Conservation (phyloP, 441 rosid genomes). For the Macaranga tanarius region DNA sequence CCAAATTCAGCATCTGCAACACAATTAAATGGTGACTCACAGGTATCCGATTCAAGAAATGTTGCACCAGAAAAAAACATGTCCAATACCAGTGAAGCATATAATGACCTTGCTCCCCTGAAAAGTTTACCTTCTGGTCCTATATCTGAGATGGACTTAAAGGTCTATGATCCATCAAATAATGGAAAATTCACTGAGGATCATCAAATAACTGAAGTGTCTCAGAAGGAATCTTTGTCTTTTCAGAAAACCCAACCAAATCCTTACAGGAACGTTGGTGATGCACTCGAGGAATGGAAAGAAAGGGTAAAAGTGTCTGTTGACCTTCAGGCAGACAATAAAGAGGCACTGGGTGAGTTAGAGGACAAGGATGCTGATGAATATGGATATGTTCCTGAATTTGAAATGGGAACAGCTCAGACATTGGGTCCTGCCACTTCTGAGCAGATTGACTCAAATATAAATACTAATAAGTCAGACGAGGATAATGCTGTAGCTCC, state of each 20-base stretch:
- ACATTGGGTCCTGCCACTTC: constrained; percentile 88
- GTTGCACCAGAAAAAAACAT: constrained; percentile 52
- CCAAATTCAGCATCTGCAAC: constrained; percentile 58
- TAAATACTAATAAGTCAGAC: constrained; percentile 46
- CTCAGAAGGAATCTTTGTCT: constrained; percentile 49
- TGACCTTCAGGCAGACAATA: constrained; percentile 56
- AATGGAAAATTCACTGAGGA: constrained; percentile 57
- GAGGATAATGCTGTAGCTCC: constrained; percentile 45
- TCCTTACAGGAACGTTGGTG: constrained; percentile 80
- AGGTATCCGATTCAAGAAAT: constrained; percentile 49
- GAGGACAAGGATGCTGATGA: constrained; percentile 80
- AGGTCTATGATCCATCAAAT: constrained; percentile 50
- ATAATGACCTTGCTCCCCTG: constrained; percentile 49
- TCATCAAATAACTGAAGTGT: constrained; percentile 38
- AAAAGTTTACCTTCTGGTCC: constrained; percentile 52
- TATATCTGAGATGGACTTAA: constrained; percentile 51
- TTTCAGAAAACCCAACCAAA: constrained; percentile 58
- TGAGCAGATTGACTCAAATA: constrained; percentile 70
- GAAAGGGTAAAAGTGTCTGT: constrained; percentile 77
- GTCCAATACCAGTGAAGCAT: constrained; percentile 42
- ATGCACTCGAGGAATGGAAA: constrained; percentile 89
- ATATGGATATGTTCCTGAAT: constrained; percentile 73
- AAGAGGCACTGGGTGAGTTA: constrained; percentile 49
- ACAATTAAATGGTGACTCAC: constrained; percentile 51
- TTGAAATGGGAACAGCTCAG: constrained; percentile 79